phyloP scores from a whole-genome alignment of 331 rosid species.

The Saraca asoca region DNA sequence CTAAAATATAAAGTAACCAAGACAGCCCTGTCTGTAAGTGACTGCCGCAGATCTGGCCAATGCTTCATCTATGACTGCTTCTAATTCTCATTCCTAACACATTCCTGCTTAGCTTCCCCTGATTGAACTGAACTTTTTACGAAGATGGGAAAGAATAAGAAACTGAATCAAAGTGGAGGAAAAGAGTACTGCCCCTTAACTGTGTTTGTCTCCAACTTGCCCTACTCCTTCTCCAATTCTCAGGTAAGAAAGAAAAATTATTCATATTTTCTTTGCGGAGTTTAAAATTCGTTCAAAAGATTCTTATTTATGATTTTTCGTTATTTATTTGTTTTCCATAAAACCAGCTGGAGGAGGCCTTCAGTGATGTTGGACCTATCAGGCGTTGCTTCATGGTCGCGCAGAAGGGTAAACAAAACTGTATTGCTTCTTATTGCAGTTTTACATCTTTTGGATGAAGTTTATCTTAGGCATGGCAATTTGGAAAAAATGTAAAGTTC shows the following conservation, averaged over 20 bases:
- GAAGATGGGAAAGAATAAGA: slow-evolving; percentile 74
- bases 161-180: slow-evolving; percentile 48
- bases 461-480: not conserved
- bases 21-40: too few species aligned
- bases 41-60: too few species aligned
- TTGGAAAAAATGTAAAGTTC: not conserved
- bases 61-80: too few species aligned
- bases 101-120: too few species aligned
- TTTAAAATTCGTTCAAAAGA: not conserved
- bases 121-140: too few species aligned
- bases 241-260: slow-evolving; percentile 47
- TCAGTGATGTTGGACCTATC: slow-evolving; percentile 85
- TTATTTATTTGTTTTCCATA: not conserved
- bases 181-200: slow-evolving; percentile 54
- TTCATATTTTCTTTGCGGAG: not conserved
- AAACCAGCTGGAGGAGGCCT: slow-evolving; percentile 78
- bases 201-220: slow-evolving; percentile 72
- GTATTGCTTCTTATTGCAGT: not conserved
- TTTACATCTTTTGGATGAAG: not conserved
- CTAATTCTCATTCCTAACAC: too few species aligned
- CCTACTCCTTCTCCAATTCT: slow-evolving; percentile 72
- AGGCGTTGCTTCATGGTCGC: slow-evolving; percentile 89
- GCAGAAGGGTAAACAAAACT: slow-evolving; percentile 54
- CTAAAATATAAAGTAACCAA: too few species aligned
- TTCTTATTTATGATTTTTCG: not conserved